Conservation (phyloP, 495 filamentous ascomycete genomes). For the Lophiostoma macrostomum region DNA sequence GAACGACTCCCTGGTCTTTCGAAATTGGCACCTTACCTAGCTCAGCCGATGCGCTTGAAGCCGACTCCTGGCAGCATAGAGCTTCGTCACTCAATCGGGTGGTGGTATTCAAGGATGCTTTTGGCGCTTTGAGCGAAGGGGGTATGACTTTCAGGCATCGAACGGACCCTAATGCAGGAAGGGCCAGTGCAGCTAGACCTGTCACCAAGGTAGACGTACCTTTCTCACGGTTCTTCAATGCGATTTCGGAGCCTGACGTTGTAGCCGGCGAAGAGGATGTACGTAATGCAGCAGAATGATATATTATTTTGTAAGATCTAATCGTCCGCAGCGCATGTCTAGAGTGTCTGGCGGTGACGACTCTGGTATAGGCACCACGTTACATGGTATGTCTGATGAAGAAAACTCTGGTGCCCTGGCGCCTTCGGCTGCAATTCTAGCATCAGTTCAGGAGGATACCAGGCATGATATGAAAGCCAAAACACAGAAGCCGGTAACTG, state of each 20-base stretch:
- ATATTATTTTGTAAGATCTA: too few relatives aligned
- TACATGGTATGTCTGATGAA: too few relatives aligned
- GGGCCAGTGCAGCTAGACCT: neutral
- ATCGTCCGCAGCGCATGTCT: too few relatives aligned
- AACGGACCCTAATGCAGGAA: neutral
- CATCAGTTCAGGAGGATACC: too few relatives aligned
- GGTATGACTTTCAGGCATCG: slow-evolving; percentile 17
- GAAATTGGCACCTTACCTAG: slow-evolving; percentile 28
- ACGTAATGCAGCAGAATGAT: neutral
- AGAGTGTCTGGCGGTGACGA: too few relatives aligned
- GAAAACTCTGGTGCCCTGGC: too few relatives aligned
- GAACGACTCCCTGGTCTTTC: neutral
- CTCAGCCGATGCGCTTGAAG: slow-evolving; percentile 12
- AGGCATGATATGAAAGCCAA: too few relatives aligned
- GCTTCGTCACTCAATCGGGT: neutral
- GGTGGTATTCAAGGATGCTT: slow-evolving; percentile 13
- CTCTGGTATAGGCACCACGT: too few relatives aligned
- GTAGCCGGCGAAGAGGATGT: neutral
- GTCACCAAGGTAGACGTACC: slow-evolving; percentile 29
- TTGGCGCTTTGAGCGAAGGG: slow-evolving; percentile 29
- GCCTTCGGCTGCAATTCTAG: too few relatives aligned
- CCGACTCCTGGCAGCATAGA: slow-evolving; percentile 5
- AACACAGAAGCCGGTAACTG: too few relatives aligned
- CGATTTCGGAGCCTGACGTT: neutral
- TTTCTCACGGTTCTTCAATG: slow-evolving; percentile 19